Percentiles rank a stretch among this genome's conserved stretches.
phyloP scores from a whole-genome alignment of 1,284 basidiomycete species.

The Ceratobasidium sp. region DNA sequence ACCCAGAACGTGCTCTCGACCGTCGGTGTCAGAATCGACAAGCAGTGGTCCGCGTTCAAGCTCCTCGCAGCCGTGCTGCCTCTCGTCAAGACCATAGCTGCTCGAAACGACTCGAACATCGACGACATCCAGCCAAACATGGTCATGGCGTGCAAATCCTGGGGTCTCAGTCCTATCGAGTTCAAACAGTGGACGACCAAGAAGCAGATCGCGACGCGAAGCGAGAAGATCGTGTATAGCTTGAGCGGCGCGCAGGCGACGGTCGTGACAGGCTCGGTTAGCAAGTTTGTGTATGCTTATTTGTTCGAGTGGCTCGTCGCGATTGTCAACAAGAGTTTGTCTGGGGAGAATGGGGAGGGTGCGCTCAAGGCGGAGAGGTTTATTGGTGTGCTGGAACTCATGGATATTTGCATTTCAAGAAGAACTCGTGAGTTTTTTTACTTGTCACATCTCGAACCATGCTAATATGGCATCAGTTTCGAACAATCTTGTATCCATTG shows the following conservation, averaged over 20 bases:
- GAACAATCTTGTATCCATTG: conserved; percentile 99
- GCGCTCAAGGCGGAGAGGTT: conserved; percentile 94
- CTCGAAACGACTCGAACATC: conserved; percentile 87
- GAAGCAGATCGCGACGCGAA: conserved; percentile 95
- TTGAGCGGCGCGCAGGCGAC: conserved; percentile 91
- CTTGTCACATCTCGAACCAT: too few species aligned
- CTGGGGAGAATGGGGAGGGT: conserved; percentile 90
- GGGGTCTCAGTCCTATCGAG: conserved; percentile 92
- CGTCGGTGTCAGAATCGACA: conserved; percentile 96
- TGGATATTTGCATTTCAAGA: conserved; percentile 97
- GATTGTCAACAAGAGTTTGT: conserved; percentile 95
- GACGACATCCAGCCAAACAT: conserved; percentile 90
- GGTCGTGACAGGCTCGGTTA: conserved; percentile 96
- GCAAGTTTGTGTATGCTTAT: conserved; percentile 99
- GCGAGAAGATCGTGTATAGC: conserved; percentile 94
- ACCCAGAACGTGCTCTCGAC: conserved; percentile 97
- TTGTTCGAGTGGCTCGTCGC: conserved; percentile 99
- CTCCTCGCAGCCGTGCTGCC: conserved; percentile 94
- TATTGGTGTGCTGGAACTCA: conserved; percentile 99
- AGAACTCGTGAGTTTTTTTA: conserved; percentile 63
- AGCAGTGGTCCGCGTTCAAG: conserved; percentile 98
- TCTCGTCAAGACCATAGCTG: conserved; percentile 88
- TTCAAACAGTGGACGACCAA: conserved; percentile 99
- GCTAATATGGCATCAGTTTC: conserved; percentile 70
- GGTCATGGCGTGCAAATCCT: conserved; percentile 85